Conservation (phyloP, 2,329 filamentous ascomycete genomes). For the Clonostachys rosea region DNA sequence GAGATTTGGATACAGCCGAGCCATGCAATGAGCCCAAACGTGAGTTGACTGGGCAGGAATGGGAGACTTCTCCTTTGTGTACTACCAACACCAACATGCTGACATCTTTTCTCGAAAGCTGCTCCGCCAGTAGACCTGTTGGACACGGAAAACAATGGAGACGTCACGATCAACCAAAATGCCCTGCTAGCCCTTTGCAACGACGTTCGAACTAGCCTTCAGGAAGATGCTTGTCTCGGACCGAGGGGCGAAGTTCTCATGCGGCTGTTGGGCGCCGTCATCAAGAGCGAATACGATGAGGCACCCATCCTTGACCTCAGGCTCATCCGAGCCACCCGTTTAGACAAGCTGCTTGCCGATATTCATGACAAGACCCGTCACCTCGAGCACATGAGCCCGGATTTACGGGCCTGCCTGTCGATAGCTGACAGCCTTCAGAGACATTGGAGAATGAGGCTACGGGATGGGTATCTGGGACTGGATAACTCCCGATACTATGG, state of each 20-base stretch:
- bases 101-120: too few species aligned
- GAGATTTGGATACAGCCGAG: too few species aligned
- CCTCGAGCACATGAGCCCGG: constrained; percentile 14
- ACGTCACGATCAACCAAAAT: too few species aligned
- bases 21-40: too few species aligned
- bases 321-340: constrained; percentile 27
- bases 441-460: constrained; percentile 38
- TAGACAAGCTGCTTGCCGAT: constrained; percentile 40
- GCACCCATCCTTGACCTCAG: constrained; percentile 27
- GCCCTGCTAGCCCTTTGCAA: constrained; percentile 29
- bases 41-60: too few species aligned
- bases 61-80: too few species aligned
- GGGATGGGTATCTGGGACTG: constrained; percentile 36
- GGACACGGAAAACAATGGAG: too few species aligned
- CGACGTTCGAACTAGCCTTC: constrained; percentile 27
- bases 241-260: constrained; percentile 26
- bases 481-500: constrained; percentile 33
- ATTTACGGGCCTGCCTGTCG: constrained; percentile 23
- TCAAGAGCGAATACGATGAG: constrained; percentile 28
- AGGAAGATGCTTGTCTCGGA: constrained; percentile 20
- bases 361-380: constrained; percentile 22
- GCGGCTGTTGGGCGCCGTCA: constrained; percentile 28
- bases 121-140: too few species aligned
- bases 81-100: too few species aligned
- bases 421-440: constrained; percentile 31